Conservation (phyloP, 179 eudicot genomes). For the Heliamphora pulchella region DNA sequence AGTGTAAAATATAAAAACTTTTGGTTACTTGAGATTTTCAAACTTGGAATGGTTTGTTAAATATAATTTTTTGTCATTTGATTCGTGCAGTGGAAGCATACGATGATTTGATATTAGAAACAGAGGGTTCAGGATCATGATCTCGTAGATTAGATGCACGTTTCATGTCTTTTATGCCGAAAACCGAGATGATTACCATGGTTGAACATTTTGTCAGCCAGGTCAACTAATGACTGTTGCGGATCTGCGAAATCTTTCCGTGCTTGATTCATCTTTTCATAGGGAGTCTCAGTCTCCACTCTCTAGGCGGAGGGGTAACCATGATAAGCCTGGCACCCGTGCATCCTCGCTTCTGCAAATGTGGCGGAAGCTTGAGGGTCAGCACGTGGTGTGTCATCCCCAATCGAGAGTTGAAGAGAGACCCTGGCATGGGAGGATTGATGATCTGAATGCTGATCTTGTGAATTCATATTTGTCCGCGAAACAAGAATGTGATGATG, state of each 20-base stretch:
- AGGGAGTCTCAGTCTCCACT: conserved; percentile 52
- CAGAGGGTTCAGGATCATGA: not conserved
- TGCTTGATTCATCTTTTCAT: conserved; percentile 40
- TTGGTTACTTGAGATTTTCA: not conserved
- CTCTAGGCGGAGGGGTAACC: conserved; percentile 34
- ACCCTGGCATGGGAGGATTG: conserved; percentile 24
- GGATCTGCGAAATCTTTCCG: conserved; percentile 55
- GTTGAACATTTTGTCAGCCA: conserved; percentile 9
- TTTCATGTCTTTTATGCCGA: not conserved
- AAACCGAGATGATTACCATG: conserved; percentile 11
- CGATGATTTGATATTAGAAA: not conserved
- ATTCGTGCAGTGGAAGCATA: conserved; percentile 13
- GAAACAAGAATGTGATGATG: conserved; percentile 26
- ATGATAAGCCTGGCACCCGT: conserved; percentile 42
- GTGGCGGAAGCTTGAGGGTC: conserved; percentile 88
- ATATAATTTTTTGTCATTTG: not conserved
- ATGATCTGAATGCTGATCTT: conserved; percentile 12
- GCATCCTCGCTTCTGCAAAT: conserved; percentile 65
- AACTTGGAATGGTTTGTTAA: not conserved
- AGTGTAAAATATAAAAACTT: not conserved
- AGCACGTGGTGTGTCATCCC: conserved; percentile 40
- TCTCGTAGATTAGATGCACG: not conserved
- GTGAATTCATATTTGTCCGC: conserved; percentile 12
- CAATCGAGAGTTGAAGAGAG: conserved; percentile 29
- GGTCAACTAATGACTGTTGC: conserved; percentile 58